These are phyloP conservation scores for Wickerhamiella kurtzmanii DNA, from an alignment of 805 yeast species.

Conservation along the genomic window DNA sequence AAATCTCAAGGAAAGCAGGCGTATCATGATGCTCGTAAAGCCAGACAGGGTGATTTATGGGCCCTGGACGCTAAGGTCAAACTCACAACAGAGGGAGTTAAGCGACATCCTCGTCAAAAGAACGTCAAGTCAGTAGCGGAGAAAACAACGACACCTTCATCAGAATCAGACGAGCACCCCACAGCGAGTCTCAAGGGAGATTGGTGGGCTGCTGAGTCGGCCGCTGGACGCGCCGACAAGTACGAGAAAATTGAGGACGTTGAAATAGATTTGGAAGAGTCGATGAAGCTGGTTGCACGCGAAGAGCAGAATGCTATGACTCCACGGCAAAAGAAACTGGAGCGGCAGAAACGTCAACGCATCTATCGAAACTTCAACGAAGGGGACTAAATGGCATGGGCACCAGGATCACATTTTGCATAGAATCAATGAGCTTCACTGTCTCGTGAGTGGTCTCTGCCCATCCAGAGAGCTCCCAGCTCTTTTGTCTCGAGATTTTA, in stretches of 20 bases:
- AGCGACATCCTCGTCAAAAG: not conserved
- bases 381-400: constrained; percentile 31
- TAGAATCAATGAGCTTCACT: constrained; percentile 27
- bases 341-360: constrained; percentile 8
- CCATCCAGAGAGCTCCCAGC: constrained; percentile 35
- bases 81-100: constrained; percentile 22
- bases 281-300: not conserved
- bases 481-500: constrained; percentile 28
- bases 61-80: constrained; percentile 50
- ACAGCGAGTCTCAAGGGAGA: not conserved
- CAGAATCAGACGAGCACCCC: not conserved
- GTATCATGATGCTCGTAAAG: constrained; percentile 85
- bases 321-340: constrained; percentile 9
- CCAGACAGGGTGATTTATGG: constrained; percentile 81
- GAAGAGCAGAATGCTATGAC: constrained; percentile 4
- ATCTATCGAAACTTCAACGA: constrained; percentile 16
- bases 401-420: constrained; percentile 29
- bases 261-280: not conserved
- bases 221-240: too few relatives aligned
- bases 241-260: too few relatives aligned
- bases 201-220: too few relatives aligned
- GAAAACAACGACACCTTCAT: too few relatives aligned
- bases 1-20: constrained; percentile 58
- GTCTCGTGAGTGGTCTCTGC: constrained; percentile 34
- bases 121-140: not conserved